phyloP scores from a whole-genome alignment of 2,329 filamentous ascomycete species.

The Leptographium procerum region DNA sequence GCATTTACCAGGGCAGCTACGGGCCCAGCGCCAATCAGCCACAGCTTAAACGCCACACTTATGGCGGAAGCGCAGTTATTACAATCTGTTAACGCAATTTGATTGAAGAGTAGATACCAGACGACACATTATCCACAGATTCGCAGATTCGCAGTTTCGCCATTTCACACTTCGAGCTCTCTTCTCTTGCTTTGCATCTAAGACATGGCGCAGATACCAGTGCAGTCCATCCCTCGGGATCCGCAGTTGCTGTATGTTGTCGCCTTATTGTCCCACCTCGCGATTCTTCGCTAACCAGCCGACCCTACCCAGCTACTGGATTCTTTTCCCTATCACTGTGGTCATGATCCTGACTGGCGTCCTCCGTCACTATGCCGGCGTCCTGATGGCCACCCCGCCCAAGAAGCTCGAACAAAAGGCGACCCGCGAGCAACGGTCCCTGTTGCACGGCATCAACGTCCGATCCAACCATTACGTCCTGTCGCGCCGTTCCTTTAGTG shows the following conservation, averaged over 20 bases:
- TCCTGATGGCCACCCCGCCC: slow-evolving; percentile 75
- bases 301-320: slow-evolving; percentile 71
- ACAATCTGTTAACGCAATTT: not conserved
- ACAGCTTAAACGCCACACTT: not conserved
- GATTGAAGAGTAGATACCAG: not conserved
- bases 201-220: slow-evolving; percentile 71
- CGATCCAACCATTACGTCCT: slow-evolving; percentile 74
- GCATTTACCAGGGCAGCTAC: not conserved
- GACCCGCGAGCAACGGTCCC: slow-evolving; percentile 75
- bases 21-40: not conserved
- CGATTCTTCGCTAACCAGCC: not conserved
- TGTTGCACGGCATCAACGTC: slow-evolving; percentile 74
- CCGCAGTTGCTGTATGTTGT: slow-evolving; percentile 82
- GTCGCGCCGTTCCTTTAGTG: slow-evolving; percentile 63
- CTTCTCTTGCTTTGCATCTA: not conserved
- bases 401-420: slow-evolving; percentile 68
- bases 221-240: slow-evolving; percentile 97
- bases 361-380: slow-evolving; percentile 87
- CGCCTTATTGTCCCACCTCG: slow-evolving; percentile 10
- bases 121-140: not conserved
- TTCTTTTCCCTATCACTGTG: slow-evolving; percentile 89
- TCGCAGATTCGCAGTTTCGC: not conserved
- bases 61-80: not conserved
- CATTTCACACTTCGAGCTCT: not conserved
- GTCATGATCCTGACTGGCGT: slow-evolving; percentile 97